phyloP scores from a whole-genome alignment of 257 asterid species.

The Fraxinus anomala region DNA sequence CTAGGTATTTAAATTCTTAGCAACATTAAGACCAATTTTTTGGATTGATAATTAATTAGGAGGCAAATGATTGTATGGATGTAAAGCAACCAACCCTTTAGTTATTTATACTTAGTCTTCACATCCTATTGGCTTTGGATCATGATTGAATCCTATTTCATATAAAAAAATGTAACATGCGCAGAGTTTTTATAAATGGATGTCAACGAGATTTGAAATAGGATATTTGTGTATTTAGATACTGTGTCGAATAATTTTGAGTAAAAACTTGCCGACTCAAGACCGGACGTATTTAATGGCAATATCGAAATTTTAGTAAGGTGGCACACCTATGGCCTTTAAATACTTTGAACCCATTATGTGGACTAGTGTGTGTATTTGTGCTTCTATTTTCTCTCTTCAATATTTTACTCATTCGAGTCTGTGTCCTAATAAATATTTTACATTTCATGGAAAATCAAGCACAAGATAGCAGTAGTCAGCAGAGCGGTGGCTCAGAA shows the following conservation, averaged over 20 bases:
- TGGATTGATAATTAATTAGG: not conserved
- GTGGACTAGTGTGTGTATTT: constrained; percentile 25
- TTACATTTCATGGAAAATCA: constrained; percentile 43
- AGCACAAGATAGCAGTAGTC: constrained; percentile 29
- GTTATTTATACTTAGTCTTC: too few species aligned
- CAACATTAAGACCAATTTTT: not conserved
- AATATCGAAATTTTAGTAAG: constrained; percentile 29
- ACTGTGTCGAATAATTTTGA: too few species aligned
- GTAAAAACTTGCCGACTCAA: too few species aligned
- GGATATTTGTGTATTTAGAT: too few species aligned
- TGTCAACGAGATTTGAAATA: too few species aligned
- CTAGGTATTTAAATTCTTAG: not conserved
- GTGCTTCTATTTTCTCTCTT: not conserved
- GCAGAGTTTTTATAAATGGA: too few species aligned
- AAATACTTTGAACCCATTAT: constrained; percentile 34
- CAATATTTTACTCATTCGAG: not conserved
- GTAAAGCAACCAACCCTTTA: not conserved
- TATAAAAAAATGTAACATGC: too few species aligned
- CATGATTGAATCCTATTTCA: too few species aligned
- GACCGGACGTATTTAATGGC: constrained; percentile 16
- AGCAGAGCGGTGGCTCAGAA: constrained; percentile 23
- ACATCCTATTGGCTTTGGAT: too few species aligned
- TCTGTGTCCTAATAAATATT: not conserved
- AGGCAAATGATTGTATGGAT: not conserved
- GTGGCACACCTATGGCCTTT: constrained; percentile 29